Conservation (phyloP, 805 yeast species). For the Zygotorulaspora danielsina region DNA sequence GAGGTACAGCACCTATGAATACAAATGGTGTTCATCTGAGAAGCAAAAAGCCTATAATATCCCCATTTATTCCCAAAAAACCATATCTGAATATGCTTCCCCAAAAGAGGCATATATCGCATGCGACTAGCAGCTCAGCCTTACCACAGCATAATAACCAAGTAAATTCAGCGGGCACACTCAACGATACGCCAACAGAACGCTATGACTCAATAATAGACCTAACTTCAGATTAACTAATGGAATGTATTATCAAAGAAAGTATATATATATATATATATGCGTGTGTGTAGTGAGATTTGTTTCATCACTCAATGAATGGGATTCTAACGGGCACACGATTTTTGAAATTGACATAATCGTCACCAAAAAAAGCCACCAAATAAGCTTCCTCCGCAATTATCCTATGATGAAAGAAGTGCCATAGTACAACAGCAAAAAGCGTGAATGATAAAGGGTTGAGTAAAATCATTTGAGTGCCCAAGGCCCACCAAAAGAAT, state of each 20-base stretch:
- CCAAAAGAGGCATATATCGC: constrained; percentile 26
- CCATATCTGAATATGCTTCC: constrained; percentile 28
- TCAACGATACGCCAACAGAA: constrained; percentile 1
- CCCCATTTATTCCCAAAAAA: constrained; percentile 35
- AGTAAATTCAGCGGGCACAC: constrained; percentile 2
- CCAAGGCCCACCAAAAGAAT: constrained; percentile 90
- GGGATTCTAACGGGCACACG: constrained; percentile 62
- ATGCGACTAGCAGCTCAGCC: neutral
- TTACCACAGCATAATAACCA: constrained; percentile 4
- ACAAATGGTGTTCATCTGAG: constrained; percentile 9
- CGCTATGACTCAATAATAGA: constrained; percentile 23
- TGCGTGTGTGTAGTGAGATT: too few species aligned
- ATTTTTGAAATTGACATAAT: constrained; percentile 51
- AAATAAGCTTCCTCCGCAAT: constrained; percentile 64
- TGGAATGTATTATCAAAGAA: too few species aligned
- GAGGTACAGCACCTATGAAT: neutral
- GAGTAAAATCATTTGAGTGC: constrained; percentile 66
- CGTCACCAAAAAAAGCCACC: constrained; percentile 63
- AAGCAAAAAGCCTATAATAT: constrained; percentile 21
- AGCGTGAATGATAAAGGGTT: constrained; percentile 57
- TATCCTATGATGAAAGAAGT: constrained; percentile 68
- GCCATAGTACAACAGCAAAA: constrained; percentile 57
- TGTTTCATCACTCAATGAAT: constrained; percentile 40
- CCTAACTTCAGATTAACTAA: constrained; percentile 24
- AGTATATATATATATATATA: too few species aligned